Conservation (phyloP, 106 monocot genomes). For the Dendrobium catenatum region DNA sequence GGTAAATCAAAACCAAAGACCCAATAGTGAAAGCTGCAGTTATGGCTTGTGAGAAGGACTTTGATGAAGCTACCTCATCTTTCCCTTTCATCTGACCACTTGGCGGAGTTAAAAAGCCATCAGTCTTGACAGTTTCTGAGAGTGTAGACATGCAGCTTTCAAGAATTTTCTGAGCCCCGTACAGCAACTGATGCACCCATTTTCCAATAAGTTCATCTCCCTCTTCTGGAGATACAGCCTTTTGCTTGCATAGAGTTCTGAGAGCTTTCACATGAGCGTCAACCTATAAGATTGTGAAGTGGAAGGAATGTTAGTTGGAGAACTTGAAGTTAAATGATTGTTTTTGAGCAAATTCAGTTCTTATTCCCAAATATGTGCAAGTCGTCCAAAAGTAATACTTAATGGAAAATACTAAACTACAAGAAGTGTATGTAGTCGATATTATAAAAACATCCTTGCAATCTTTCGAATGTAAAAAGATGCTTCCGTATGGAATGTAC, state of each 20-base stretch:
- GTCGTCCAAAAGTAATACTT: not conserved
- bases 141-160: slow-evolving; percentile 46
- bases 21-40: slow-evolving; percentile 82
- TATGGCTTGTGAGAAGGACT: slow-evolving; percentile 43
- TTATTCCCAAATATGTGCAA: not conserved
- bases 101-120: slow-evolving; percentile 40
- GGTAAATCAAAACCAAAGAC: slow-evolving; percentile 64
- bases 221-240: slow-evolving; percentile 49
- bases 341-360: not conserved
- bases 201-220: slow-evolving; percentile 56
- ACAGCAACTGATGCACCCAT: slow-evolving; percentile 67
- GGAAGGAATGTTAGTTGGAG: slow-evolving; percentile 3
- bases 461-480: not conserved
- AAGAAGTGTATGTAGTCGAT: not conserved
- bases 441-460: not conserved
- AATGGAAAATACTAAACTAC: not conserved
- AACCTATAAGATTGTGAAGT: slow-evolving; percentile 39
- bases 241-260: slow-evolving; percentile 77
- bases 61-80: slow-evolving; percentile 14
- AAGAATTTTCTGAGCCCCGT: slow-evolving; percentile 45
- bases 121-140: slow-evolving; percentile 26
- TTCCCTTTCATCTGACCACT: slow-evolving; percentile 40
- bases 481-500: not conserved
- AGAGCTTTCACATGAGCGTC: slow-evolving; percentile 98
- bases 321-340: not conserved